Evolutionary conservation across 306 rosid species (phyloP).

Genomic region (Hippophae tibetana): DNA sequence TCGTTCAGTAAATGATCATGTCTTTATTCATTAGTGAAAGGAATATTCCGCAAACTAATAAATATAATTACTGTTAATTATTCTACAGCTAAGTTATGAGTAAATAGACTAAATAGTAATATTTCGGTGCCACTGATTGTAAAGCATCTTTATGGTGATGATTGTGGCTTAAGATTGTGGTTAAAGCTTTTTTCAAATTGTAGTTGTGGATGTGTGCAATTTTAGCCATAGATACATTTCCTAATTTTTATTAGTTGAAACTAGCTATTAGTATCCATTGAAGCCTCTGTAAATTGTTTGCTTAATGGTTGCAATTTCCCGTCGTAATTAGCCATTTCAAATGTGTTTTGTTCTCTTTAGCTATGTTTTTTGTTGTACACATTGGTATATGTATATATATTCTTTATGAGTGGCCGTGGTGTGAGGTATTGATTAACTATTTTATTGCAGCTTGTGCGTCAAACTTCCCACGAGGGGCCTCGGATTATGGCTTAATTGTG

Average conservation of each 20-base stretch:
- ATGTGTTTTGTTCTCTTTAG: background rate
- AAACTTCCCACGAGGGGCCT: constrained; percentile 52
- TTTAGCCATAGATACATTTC: background rate
- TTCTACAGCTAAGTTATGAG: no score
- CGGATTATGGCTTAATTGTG: constrained; percentile 78
- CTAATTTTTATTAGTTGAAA: background rate
- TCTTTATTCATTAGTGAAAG: no score
- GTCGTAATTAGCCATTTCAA: background rate
- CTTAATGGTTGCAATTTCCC: background rate
- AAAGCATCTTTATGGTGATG: no score
- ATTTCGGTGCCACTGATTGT: no score
- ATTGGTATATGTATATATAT: background rate
- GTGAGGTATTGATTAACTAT: constrained; percentile 9
- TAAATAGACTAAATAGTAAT: no score
- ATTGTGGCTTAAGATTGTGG: no score
- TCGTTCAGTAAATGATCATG: no score
- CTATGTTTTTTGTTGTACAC: background rate
- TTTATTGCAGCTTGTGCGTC: constrained; percentile 71
- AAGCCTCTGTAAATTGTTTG: background rate
- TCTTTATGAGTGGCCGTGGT: background rate
- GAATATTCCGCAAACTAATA: no score
- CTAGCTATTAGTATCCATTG: background rate
- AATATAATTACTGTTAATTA: no score
- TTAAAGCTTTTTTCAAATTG: no score
- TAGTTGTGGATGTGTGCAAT: no score